Evolutionary conservation across 2,329 filamentous ascomycete species (phyloP).

Genomic region (Trichophyton equinum): DNA sequence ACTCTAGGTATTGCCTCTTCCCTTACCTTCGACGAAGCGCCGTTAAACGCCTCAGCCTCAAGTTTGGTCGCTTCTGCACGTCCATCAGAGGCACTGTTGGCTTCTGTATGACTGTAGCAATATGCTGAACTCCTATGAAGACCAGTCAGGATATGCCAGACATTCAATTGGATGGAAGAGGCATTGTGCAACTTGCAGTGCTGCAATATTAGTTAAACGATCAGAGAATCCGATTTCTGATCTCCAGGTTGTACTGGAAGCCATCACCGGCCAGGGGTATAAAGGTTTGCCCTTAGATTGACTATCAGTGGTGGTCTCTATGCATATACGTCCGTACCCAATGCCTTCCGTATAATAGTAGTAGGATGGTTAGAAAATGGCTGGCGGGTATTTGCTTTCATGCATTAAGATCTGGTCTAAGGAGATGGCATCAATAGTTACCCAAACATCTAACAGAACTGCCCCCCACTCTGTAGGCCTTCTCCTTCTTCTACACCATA

Average conservation of each 20-base stretch:
- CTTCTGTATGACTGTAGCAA: conserved; percentile 31
- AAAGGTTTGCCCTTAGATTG: neutral
- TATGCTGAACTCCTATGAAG: conserved; percentile 29
- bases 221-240: conserved; percentile 44
- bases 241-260: conserved; percentile 34
- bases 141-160: neutral
- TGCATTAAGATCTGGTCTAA: neutral
- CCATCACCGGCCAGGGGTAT: neutral
- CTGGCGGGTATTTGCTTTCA: neutral
- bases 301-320: neutral
- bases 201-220: conserved; percentile 51
- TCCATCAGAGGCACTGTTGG: conserved; percentile 36
- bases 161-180: conserved; percentile 4
- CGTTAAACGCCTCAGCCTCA: conserved; percentile 40
- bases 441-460: neutral
- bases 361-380: neutral
- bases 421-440: neutral
- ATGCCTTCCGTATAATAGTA: neutral
- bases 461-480: neutral
- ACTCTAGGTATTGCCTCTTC: conserved; percentile 7
- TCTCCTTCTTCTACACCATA: neutral
- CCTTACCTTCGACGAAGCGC: conserved; percentile 28
- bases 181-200: conserved; percentile 39
- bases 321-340: neutral
- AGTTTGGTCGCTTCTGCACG: conserved; percentile 49